A percentile compares a stretch with the other conserved stretches of the same genome.
phyloP scores from a whole-genome alignment of 345 rosid genomes.

The Cochlearia excelsa region DNA sequence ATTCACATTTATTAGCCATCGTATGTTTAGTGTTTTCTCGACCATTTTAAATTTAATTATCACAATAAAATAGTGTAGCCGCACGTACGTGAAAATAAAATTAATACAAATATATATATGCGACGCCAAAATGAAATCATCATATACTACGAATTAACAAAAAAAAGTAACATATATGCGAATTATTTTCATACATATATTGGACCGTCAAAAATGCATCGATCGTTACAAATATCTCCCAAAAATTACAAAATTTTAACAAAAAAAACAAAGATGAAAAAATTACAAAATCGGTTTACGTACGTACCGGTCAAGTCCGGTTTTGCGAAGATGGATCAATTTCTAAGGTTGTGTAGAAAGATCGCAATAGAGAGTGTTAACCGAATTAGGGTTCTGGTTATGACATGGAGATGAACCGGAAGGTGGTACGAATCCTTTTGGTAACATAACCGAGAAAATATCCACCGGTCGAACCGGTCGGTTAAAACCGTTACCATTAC shows the following conservation, averaged over 20 bases:
- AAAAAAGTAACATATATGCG: neutral
- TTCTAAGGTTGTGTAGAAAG: constrained; percentile 28
- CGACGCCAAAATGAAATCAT: neutral
- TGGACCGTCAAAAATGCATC: constrained; percentile 7
- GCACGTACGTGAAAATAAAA: constrained; percentile 8
- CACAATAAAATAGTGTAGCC: constrained; percentile 5
- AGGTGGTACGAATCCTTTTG: constrained; percentile 34
- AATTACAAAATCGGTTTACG: constrained; percentile 25
- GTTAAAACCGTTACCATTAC: constrained; percentile 17
- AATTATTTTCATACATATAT: constrained; percentile 11
- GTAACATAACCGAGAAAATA: constrained; percentile 32
- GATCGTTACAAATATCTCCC: constrained; percentile 9
- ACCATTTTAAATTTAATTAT: neutral
- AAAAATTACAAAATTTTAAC: neutral
- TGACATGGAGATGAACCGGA: constrained; percentile 37
- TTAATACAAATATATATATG: neutral
- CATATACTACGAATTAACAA: too few relatives aligned
- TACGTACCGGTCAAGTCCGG: constrained; percentile 19
- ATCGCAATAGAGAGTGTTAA: constrained; percentile 23
- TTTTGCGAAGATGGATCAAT: neutral
- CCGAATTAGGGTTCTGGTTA: constrained; percentile 30
- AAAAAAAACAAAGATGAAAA: constrained; percentile 18
- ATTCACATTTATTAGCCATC: too few relatives aligned
- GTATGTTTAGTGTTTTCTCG: too few relatives aligned
- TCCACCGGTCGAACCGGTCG: constrained; percentile 26